Conservation (phyloP, 164 flowering plant species). For the Nelumbo lutea region DNA sequence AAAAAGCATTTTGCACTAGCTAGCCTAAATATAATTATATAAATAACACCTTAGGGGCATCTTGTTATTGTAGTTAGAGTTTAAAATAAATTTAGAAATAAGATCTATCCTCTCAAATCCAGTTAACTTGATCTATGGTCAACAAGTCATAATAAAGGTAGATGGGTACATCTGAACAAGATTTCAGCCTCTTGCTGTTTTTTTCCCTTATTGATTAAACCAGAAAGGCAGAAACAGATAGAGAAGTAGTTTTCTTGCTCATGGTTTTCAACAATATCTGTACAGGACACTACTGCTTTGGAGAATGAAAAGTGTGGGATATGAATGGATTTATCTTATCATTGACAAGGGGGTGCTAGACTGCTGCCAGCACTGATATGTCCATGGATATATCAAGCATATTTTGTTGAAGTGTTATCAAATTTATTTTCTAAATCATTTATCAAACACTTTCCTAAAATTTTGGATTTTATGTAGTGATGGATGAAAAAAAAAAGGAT, state of each 20-base stretch:
- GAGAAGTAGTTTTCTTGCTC: background rate
- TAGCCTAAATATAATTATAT: too few relatives aligned
- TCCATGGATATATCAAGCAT: background rate
- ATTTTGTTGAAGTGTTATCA: too few relatives aligned
- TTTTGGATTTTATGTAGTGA: too few relatives aligned
- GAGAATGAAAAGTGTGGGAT: constrained; percentile 72
- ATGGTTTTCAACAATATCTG: background rate
- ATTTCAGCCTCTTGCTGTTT: background rate
- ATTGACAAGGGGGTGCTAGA: constrained; percentile 90
- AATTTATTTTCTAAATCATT: too few relatives aligned
- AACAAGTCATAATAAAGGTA: background rate
- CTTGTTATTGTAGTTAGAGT: too few relatives aligned
- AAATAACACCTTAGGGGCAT: too few relatives aligned
- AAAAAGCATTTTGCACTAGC: too few relatives aligned
- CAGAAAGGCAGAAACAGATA: background rate
- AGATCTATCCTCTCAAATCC: background rate
- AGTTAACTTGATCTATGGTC: background rate
- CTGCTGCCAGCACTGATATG: constrained; percentile 92
- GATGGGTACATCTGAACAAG: background rate
- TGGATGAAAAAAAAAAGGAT: background rate
- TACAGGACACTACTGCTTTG: constrained; percentile 30
- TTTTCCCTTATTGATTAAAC: background rate
- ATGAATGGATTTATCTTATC: constrained; percentile 69
- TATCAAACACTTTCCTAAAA: too few relatives aligned
- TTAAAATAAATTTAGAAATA: background rate